These are phyloP conservation scores for Penicillium samsonianum DNA, from an alignment of 495 filamentous ascomycete species.

Conservation along the genomic window DNA sequence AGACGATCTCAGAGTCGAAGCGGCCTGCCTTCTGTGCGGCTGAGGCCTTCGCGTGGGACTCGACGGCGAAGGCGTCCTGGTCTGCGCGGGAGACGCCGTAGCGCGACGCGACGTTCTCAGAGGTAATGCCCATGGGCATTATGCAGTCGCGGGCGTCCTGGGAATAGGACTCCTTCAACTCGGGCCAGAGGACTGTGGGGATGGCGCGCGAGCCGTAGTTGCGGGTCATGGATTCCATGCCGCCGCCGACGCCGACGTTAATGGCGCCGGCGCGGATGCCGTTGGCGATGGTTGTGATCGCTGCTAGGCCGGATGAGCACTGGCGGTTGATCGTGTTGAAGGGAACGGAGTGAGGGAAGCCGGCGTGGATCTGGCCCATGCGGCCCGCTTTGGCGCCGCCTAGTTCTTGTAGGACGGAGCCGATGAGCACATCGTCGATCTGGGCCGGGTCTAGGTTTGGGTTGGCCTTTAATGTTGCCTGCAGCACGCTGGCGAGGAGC, in stretches of 20 bases:
- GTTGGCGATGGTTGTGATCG: slow-evolving; percentile 69
- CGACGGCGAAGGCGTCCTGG: slow-evolving; percentile 80
- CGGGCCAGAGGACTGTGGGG: slow-evolving; percentile 77
- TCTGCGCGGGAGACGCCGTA: slow-evolving; percentile 73
- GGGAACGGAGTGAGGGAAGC: slow-evolving; percentile 69
- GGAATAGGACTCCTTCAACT: slow-evolving; percentile 60
- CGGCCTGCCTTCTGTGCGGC: slow-evolving; percentile 65
- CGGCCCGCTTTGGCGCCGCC: slow-evolving; percentile 88
- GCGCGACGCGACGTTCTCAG: slow-evolving; percentile 81
- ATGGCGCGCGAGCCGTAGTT: slow-evolving; percentile 86
- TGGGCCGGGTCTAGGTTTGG: slow-evolving; percentile 70
- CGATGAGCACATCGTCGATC: slow-evolving; percentile 81
- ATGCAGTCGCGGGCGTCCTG: slow-evolving; percentile 81
- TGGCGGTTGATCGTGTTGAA: slow-evolving; percentile 88
- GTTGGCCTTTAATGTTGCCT: slow-evolving; percentile 73
- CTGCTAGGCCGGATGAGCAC: slow-evolving; percentile 74
- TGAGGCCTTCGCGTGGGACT: slow-evolving; percentile 69
- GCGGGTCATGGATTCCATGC: slow-evolving; percentile 91
- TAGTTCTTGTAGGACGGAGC: slow-evolving; percentile 86
- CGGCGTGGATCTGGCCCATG: slow-evolving; percentile 83
- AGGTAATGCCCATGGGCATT: slow-evolving; percentile 93
- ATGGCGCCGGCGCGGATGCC: slow-evolving; percentile 72
- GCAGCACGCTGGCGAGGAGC: slow-evolving; percentile 77
- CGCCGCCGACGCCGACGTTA: slow-evolving; percentile 79
- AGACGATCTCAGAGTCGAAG: slow-evolving; percentile 78